Conservation (phyloP, 805 yeast species). For the Clavispora carvajalis region DNA sequence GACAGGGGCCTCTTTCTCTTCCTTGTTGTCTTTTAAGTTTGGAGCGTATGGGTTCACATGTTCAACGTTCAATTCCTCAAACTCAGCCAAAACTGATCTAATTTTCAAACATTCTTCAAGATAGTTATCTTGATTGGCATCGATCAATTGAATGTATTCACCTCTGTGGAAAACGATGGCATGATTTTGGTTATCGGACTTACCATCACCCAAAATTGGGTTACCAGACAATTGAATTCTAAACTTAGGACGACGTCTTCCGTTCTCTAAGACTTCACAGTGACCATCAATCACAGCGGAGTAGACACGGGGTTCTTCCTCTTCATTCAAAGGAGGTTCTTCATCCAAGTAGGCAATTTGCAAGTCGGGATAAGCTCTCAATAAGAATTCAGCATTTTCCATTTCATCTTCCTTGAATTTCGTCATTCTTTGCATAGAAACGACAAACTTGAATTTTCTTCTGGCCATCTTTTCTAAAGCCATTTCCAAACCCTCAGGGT, state of each 20-base stretch:
- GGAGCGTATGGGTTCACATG: constrained; percentile 82
- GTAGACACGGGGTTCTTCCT: constrained; percentile 47
- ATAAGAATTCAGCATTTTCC: constrained; percentile 52
- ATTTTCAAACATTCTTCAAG: constrained; percentile 78
- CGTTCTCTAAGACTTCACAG: constrained; percentile 55
- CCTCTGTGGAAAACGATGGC: constrained; percentile 73
- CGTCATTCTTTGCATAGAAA: constrained; percentile 58
- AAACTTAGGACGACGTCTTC: constrained; percentile 50
- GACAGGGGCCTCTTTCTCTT: constrained; percentile 47
- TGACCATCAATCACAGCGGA: constrained; percentile 70
- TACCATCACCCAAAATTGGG: constrained; percentile 82
- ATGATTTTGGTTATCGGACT: constrained; percentile 78
- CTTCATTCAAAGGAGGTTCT: constrained; percentile 48
- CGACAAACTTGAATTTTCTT: constrained; percentile 59
- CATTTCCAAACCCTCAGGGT: constrained; percentile 92
- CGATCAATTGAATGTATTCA: constrained; percentile 73
- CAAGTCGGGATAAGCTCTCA: constrained; percentile 63
- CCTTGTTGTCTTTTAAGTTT: constrained; percentile 53
- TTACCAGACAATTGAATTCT: constrained; percentile 67
- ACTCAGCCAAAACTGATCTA: constrained; percentile 68
- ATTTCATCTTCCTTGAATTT: constrained; percentile 52
- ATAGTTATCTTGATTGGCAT: constrained; percentile 82
- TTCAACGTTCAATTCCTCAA: constrained; percentile 56
- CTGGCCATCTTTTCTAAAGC: constrained; percentile 76
- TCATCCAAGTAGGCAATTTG: constrained; percentile 60